Conservation (phyloP, 176 grass and related monocot species). For the Triticum turgidum region DNA sequence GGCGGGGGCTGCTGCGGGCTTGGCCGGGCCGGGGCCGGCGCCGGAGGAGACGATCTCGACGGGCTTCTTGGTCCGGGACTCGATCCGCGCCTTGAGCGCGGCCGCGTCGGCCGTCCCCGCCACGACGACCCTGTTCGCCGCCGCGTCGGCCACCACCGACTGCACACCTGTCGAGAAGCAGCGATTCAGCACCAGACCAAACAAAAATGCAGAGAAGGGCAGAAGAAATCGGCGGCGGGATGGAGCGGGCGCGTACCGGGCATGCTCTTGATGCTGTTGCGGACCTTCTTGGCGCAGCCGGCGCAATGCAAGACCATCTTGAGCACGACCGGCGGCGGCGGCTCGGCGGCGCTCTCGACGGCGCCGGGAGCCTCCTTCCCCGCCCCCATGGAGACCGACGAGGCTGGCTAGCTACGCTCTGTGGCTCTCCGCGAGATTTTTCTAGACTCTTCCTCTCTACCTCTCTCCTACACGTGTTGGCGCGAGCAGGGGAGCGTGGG, state of each 20-base stretch:
- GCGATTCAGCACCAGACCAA: background rate
- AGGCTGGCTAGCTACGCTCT: background rate
- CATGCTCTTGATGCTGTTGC: constrained; percentile 38
- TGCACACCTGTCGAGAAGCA: constrained; percentile 37
- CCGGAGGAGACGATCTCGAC: constrained; percentile 62
- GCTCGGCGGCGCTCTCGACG: background rate
- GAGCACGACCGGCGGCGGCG: constrained; percentile 43
- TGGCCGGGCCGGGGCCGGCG: background rate
- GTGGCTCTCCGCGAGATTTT: background rate
- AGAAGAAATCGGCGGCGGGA: background rate
- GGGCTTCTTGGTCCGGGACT: constrained; percentile 48
- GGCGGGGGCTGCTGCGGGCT: constrained; percentile 18
- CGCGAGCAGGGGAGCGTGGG: background rate
- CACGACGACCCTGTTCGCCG: constrained; percentile 44
- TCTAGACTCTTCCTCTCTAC: background rate
- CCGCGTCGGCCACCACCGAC: constrained; percentile 29
- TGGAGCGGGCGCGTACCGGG: constrained; percentile 21
- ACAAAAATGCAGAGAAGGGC: background rate
- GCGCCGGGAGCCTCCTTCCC: background rate
- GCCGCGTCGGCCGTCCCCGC: constrained; percentile 52
- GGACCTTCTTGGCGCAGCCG: constrained; percentile 79
- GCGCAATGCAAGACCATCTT: constrained; percentile 69
- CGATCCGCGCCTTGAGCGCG: constrained; percentile 55
- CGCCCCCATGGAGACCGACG: background rate
- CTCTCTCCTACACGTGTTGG: background rate